phyloP scores from a whole-genome alignment of 2,329 filamentous ascomycete species.

The Diplodia corticola region DNA sequence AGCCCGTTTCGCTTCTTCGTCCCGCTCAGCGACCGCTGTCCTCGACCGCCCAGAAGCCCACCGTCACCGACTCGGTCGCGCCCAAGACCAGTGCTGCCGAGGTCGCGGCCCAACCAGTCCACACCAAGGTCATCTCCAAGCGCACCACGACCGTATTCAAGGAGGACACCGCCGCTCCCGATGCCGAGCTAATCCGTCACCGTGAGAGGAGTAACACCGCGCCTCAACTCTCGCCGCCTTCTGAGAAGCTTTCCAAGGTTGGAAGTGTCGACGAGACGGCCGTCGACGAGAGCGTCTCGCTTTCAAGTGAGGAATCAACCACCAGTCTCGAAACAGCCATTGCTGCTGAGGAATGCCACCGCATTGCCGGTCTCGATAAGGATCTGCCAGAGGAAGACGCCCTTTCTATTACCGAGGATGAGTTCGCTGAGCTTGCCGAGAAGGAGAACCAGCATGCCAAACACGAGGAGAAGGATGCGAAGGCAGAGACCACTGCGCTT shows the following conservation, averaged over 20 bases:
- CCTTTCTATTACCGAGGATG: conserved; percentile 22
- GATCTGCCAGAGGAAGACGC: conserved; percentile 22
- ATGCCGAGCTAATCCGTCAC: not conserved
- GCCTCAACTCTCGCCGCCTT: conserved; percentile 17
- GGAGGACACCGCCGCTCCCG: conserved; percentile 37
- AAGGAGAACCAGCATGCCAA: conserved; percentile 39
- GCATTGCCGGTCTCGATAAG: not conserved
- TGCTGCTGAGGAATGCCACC: conserved; percentile 21
- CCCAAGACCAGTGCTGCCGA: not conserved
- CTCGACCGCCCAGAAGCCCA: conserved; percentile 9
- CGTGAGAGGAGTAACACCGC: conserved; percentile 20
- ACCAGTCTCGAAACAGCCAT: conserved; percentile 20
- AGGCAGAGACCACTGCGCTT: conserved; percentile 29
- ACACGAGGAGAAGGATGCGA: conserved; percentile 39
- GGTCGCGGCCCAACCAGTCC: not conserved
- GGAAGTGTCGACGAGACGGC: not conserved
- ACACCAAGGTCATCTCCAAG: conserved; percentile 7
- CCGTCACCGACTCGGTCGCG: not conserved
- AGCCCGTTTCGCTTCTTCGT: conserved; percentile 13
- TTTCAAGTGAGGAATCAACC: conserved; percentile 15
- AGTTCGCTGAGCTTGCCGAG: conserved; percentile 33
- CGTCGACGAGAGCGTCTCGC: not conserved
- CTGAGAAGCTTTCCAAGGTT: conserved; percentile 7
- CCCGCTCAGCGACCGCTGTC: conserved; percentile 17
- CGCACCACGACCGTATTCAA: conserved; percentile 54